Evolutionary conservation across 768 basidiomycete species (phyloP).

Genomic region (Psilocybe subaeruginosa): DNA sequence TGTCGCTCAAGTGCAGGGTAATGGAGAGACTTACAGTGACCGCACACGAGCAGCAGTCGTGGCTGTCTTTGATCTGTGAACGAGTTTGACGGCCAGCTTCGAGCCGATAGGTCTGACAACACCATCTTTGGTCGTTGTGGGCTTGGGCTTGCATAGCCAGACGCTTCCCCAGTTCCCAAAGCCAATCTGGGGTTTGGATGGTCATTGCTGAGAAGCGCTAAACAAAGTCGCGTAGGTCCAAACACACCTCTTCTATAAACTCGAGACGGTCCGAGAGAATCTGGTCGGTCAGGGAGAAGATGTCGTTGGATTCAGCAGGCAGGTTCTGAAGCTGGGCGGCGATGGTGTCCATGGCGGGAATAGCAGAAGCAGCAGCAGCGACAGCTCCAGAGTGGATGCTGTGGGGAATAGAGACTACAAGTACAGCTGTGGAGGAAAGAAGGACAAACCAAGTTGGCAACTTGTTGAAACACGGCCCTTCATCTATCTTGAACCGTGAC

Average conservation of each 20-base stretch:
- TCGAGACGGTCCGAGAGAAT: conserved; percentile 69
- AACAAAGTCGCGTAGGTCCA: conserved; percentile 5
- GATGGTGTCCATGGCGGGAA: conserved; percentile 40
- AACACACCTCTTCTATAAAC: conserved; percentile 73
- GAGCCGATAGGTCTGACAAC: conserved; percentile 42
- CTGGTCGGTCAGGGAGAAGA: conserved; percentile 77
- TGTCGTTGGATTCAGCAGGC: conserved; percentile 49
- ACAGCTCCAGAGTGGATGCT: conserved; percentile 14
- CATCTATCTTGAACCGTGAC: conserved; percentile 37
- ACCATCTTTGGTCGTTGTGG: conserved; percentile 35
- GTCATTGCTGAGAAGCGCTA: conserved; percentile 1
- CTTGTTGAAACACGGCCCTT: conserved; percentile 8
- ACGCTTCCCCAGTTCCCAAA: conserved; percentile 95
- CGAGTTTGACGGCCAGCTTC: conserved; percentile 91
- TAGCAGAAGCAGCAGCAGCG: conserved; percentile 24
- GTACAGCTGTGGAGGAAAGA: conserved; percentile 57
- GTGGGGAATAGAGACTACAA: conserved; percentile 44
- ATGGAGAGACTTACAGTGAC: conserved; percentile 64
- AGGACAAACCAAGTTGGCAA: conserved; percentile 12
- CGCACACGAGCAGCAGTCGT: conserved; percentile 89
- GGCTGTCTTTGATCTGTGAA: conserved; percentile 82
- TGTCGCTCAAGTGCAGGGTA: not conserved
- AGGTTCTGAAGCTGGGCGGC: conserved; percentile 31
- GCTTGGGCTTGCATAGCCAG: conserved; percentile 75
- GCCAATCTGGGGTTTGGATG: conserved; percentile 61